Conservation (phyloP, 1,284 basidiomycete species). For the Neolentinus lepideus region DNA sequence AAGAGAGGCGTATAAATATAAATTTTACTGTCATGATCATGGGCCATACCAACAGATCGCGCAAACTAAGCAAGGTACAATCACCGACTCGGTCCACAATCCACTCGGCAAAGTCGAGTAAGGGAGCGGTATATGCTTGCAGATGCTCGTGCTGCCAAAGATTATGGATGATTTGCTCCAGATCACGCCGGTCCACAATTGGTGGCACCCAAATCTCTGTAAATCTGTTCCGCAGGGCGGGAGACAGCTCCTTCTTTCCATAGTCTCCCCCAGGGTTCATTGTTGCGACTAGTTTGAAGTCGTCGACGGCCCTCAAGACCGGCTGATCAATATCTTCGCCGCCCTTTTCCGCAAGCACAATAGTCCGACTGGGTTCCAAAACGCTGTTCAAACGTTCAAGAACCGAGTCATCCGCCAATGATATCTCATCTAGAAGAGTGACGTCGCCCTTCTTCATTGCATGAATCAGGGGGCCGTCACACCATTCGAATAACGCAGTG, state of each 20-base stretch:
- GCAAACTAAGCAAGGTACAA: constrained; percentile 64
- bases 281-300: constrained; percentile 91
- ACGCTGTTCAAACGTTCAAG: constrained; percentile 97
- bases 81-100: constrained; percentile 64
- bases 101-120: constrained; percentile 86
- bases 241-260: constrained; percentile 98
- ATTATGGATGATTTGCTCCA: constrained; percentile 73
- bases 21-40: constrained; percentile 7
- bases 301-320: constrained; percentile 53
- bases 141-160: constrained; percentile 66
- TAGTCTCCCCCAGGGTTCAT: constrained; percentile 99
- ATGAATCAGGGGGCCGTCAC: constrained; percentile 89
- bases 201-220: constrained; percentile 99
- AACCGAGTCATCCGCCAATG: constrained; percentile 96
- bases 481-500: constrained; percentile 92
- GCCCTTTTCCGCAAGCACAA: constrained; percentile 92
- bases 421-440: constrained; percentile 95
- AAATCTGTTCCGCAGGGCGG: constrained; percentile 95
- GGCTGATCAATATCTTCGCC: constrained; percentile 69
- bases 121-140: constrained; percentile 46
- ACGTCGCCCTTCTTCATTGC: constrained; percentile 87
- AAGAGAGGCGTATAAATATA: constrained; percentile 5
- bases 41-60: constrained; percentile 80
- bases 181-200: constrained; percentile 71
- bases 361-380: constrained; percentile 83